Evolutionary conservation across 768 basidiomycete species (phyloP), one percentile per base, ranked within the genome.

Genomic region (Agrocybe chaxingu): DNA sequence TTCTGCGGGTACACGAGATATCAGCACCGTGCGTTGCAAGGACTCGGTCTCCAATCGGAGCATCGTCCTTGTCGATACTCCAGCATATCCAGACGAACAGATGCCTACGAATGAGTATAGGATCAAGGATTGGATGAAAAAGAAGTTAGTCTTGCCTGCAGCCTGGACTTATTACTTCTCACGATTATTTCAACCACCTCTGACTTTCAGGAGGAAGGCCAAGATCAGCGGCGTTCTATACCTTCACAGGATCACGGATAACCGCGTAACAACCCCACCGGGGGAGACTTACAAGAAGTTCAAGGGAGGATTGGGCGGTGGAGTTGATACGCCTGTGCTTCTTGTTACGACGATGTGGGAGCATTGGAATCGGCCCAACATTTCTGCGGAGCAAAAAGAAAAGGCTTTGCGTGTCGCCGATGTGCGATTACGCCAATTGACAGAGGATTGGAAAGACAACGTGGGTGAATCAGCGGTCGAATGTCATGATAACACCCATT

Each of bases 281-380:
- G 68, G 61, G 37, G 66, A 68, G 49, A 76, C 75, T 57, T 71
- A 77, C 46, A 62, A 61, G 29, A 72, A 78, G 64, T 78, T 79
- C 59, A 65, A 67, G 44, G 66, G 72, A 48, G 64, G 79, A 18
- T 74, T 75, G 56, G 77, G 78, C 18, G 67, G 67, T 13, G 65
- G 55, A 46, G 63, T 70, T 8, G 69, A 75, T 51, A 66, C 68
- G 41, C 76, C 78, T 55, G 73, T 78, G 39, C 67, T 71, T 37
- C 62, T 78, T 49, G 72, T 71, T 39, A 78, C 77, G 51, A 79
- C 67, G 43, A 76, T 69, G 70, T 78, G 76, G 75, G 67, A 63
- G 6, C 24, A 24, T 2, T 24, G 24, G 24, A 24, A 2, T 24
- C 24, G 24, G 24, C 24, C 24, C 24, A 24, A 24, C 24, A 24